Percentiles rank a stretch among this genome's conserved stretches.
These are phyloP conservation scores for Torulaspora quercuum DNA, from an alignment of 805 yeast species.

Conservation along the genomic window DNA sequence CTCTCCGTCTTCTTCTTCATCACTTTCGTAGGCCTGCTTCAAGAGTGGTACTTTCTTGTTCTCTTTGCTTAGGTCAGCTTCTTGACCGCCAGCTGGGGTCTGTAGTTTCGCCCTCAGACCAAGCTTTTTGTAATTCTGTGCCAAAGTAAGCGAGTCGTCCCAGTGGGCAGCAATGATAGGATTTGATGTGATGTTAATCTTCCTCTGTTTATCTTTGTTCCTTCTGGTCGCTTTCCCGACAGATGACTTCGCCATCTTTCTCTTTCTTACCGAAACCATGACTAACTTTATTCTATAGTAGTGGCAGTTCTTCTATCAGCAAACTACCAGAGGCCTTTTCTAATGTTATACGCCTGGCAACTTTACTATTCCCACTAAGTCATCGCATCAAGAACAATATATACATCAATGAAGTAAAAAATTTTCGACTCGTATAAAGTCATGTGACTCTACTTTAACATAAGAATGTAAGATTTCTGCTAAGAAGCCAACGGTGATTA, in stretches of 20 bases:
- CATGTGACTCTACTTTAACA: too few relatives aligned
- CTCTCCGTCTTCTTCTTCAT: constrained; percentile 24
- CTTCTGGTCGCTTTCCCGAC: constrained; percentile 67
- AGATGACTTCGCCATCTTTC: constrained; percentile 76
- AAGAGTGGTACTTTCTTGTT: constrained; percentile 37
- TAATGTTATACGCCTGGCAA: too few relatives aligned
- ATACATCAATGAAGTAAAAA: too few relatives aligned
- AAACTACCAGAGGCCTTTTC: too few relatives aligned
- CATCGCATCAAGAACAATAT: not conserved
- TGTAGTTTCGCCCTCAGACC: constrained; percentile 73
- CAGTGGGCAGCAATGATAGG: constrained; percentile 86
- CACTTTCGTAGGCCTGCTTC: constrained; percentile 29
- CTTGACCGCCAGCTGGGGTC: constrained; percentile 76
- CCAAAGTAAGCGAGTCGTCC: constrained; percentile 77
- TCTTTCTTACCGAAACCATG: constrained; percentile 76
- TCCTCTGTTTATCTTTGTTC: constrained; percentile 64
- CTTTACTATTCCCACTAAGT: too few relatives aligned
- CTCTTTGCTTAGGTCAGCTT: constrained; percentile 48
- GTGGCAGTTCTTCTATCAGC: too few relatives aligned
- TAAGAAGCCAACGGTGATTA: too few relatives aligned
- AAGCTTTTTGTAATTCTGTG: constrained; percentile 79
- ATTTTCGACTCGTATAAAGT: too few relatives aligned
- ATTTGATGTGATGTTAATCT: constrained; percentile 62
- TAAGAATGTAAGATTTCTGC: too few relatives aligned
- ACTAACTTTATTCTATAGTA: too few relatives aligned